phyloP scores from a whole-genome alignment of 257 asterid species.

The Verbena officinalis region DNA sequence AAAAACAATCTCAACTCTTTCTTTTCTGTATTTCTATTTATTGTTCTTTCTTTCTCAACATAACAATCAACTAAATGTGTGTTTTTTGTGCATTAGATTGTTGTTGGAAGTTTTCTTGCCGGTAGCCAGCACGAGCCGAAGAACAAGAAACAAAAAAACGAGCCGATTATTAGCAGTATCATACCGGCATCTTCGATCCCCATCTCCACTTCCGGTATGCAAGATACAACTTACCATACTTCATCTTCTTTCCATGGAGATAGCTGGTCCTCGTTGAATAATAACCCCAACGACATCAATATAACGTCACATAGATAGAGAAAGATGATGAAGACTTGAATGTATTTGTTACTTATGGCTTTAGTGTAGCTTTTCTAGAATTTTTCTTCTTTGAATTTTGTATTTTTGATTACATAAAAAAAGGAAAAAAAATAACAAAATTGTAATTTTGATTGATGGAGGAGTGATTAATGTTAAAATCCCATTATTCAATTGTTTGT shows the following conservation, averaged over 20 bases:
- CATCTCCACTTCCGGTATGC: slow-evolving; percentile 52
- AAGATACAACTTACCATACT: slow-evolving; percentile 49
- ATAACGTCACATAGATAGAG: slow-evolving; percentile 48
- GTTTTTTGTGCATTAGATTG: slow-evolving; percentile 49
- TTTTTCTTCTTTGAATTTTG: too few relatives aligned
- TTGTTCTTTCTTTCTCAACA: too few relatives aligned
- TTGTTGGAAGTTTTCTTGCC: slow-evolving; percentile 86
- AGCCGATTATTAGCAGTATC: slow-evolving; percentile 29
- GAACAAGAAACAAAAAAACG: slow-evolving; percentile 66
- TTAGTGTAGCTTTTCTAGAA: background rate
- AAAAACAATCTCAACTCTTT: too few relatives aligned
- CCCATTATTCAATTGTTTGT: too few relatives aligned
- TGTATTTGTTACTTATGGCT: background rate
- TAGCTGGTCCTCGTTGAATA: slow-evolving; percentile 70
- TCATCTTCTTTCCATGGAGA: slow-evolving; percentile 71
- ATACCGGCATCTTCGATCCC: slow-evolving; percentile 53
- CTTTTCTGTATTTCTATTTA: too few relatives aligned
- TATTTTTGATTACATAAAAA: too few relatives aligned
- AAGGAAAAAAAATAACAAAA: too few relatives aligned
- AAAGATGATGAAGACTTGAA: background rate
- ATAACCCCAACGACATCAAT: slow-evolving; percentile 63
- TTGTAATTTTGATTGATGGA: slow-evolving; percentile 2
- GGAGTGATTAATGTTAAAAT: background rate
- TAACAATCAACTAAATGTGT: too few relatives aligned
- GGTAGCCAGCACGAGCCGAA: slow-evolving; percentile 74